These are phyloP conservation scores for Circinella minor DNA, from an alignment of 371 early-diverging fungal genomes.

Conservation along the genomic window DNA sequence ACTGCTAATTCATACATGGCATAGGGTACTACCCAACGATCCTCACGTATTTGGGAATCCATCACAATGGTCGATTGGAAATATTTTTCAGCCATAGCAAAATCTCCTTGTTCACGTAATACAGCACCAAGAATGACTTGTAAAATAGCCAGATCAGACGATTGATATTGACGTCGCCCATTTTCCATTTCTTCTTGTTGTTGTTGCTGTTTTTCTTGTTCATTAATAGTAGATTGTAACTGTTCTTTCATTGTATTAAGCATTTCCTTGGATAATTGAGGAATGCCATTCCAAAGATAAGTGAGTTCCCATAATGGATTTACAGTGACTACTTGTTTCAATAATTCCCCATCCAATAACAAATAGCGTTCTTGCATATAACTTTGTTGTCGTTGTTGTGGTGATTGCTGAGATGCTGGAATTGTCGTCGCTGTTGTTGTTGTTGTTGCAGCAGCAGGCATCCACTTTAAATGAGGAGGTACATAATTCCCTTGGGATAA, in stretches of 20 bases:
- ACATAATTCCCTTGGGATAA: conserved; percentile 4
- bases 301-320: conserved; percentile 55
- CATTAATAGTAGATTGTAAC: conserved; percentile 7
- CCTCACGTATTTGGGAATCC: conserved; percentile 17
- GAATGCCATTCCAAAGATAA: conserved; percentile 55
- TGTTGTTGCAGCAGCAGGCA: conserved; percentile 13
- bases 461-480: conserved; percentile 15
- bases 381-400: conserved; percentile 13
- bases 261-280: conserved; percentile 34
- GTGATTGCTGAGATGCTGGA: not conserved
- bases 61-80: conserved; percentile 20
- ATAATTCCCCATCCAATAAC: conserved; percentile 29
- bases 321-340: conserved; percentile 37
- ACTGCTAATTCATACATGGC: conserved; percentile 36
- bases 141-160: conserved; percentile 30
- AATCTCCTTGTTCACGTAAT: conserved; percentile 41
- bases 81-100: conserved; percentile 32
- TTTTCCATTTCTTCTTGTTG: not conserved
- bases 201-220: not conserved
- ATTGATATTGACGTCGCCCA: not conserved
- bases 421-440: conserved; percentile 8
- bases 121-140: conserved; percentile 43
- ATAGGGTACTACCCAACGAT: conserved; percentile 33
- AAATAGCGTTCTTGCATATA: conserved; percentile 21
- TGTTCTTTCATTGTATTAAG: conserved; percentile 33